Evolutionary conservation across 352 stramenopile genomes (phyloP), one percentile per base, ranked within the genome.

Genomic region (Phytopythium aichiense): DNA sequence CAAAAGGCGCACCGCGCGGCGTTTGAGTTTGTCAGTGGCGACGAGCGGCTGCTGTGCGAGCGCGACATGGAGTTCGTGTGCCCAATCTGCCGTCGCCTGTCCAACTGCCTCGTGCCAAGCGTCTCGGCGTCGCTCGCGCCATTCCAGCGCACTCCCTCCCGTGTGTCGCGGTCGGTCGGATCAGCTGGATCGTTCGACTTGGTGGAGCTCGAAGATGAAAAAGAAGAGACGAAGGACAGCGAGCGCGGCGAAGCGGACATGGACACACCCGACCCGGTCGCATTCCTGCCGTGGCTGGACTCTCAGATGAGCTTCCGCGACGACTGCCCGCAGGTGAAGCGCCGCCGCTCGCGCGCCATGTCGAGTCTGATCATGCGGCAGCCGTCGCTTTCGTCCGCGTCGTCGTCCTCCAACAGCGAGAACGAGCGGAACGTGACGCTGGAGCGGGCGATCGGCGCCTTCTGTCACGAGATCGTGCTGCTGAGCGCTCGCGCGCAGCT

Each of bases 51-150:
- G 28, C 61, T 92, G 6, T 87, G 77, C 63, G 77, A 90, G 58
- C 75, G 78, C 2, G 79, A 91, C 45, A 67, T 77, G 42, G 83
- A 94, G 64, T 94, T 92, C 59, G 63, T 89, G 42, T 94, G 86
- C 60, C 86, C 86, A 4, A 80, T 92, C 18, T 94, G 86, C 49
- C 74, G 86, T 16, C 76, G 86, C 11, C 69, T 94, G 7, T 88
- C 81, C 1, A 94, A 92, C 63, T 91, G 76, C 42, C 58, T 94
- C 6, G 65, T 94, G 0, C 86, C 86, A 2, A 68, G 62, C 20
- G 58, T 87, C 18, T 45, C 52, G 31, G 52, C 33, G n/a, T 23
- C 33, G 31, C 52, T 45, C 1, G 31, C 33, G 33, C 37, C 52
- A 4, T 33, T 45, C 15, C 20, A 57, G 52, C 52, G 46, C 8